Conservation (phyloP, 129 eudicot species). For the Lonicera japonica region DNA sequence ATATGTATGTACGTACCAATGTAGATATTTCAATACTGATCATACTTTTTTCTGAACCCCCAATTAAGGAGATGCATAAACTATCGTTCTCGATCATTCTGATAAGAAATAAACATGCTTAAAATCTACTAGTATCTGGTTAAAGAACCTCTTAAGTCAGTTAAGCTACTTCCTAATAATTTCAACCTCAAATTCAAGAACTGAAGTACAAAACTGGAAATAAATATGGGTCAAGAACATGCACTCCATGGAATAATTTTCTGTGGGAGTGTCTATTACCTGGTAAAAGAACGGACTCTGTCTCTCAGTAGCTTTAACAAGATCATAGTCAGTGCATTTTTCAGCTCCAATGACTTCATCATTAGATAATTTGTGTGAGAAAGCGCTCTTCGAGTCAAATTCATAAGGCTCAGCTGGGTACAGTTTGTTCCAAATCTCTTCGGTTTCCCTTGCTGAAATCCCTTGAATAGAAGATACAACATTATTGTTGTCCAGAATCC, state of each 20-base stretch:
- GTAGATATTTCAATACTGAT: not conserved
- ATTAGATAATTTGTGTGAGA: constrained; percentile 17
- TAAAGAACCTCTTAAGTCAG: too few species aligned
- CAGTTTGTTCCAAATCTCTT: constrained; percentile 54
- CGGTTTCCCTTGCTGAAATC: constrained; percentile 41
- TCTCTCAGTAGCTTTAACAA: constrained; percentile 66
- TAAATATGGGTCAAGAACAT: not conserved
- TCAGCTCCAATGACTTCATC: constrained; percentile 11
- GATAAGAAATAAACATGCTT: not conserved
- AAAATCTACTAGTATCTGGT: too few species aligned
- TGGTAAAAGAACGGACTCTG: constrained; percentile 77
- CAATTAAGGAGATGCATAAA: not conserved
- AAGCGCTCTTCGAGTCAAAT: constrained; percentile 25
- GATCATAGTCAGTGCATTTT: constrained; percentile 58
- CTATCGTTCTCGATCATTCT: not conserved
- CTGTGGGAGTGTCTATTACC: constrained; percentile 29
- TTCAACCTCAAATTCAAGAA: too few species aligned
- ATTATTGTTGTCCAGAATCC: constrained; percentile 55
- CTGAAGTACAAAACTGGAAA: too few species aligned
- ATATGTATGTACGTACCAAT: too few species aligned
- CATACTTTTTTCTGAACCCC: not conserved
- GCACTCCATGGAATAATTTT: not conserved
- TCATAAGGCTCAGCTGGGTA: constrained; percentile 66
- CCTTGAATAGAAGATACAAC: constrained; percentile 66
- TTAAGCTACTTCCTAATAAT: too few species aligned